A percentile compares a stretch with the other conserved stretches of the same genome.
Conservation (phyloP, 2,329 filamentous ascomycete species). For the Geosmithia putterillii region DNA sequence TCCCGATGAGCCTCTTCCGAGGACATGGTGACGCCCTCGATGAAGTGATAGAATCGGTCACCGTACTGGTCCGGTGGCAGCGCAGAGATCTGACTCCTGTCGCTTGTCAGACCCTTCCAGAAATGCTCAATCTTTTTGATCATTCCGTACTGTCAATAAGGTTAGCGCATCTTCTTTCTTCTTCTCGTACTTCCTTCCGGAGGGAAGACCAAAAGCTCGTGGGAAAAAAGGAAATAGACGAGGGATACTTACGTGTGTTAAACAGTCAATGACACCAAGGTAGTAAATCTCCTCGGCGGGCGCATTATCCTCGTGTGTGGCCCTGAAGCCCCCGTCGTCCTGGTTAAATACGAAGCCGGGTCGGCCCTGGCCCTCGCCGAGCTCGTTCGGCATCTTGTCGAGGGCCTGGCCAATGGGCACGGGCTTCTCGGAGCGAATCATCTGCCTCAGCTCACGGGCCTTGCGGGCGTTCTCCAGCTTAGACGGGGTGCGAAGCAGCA, state of each 20-base stretch:
- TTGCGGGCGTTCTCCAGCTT: constrained; percentile 87
- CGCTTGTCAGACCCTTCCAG: constrained; percentile 82
- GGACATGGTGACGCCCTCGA: constrained; percentile 82
- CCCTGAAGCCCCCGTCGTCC: constrained; percentile 85
- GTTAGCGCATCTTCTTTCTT: no score
- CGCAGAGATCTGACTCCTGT: constrained; percentile 81
- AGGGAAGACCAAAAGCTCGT: no score
- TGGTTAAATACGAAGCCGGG: constrained; percentile 74
- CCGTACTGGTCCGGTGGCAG: constrained; percentile 85
- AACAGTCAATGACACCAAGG: constrained; percentile 92
- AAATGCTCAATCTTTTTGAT: constrained; percentile 94
- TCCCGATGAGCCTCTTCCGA: constrained; percentile 72
- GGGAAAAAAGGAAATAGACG: no score
- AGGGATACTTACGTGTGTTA: constrained; percentile 94
- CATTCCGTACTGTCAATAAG: constrained; percentile 82
- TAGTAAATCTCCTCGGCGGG: constrained; percentile 93
- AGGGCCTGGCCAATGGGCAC: constrained; percentile 79
- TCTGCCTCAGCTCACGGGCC: constrained; percentile 79
- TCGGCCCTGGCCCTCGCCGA: constrained; percentile 62
- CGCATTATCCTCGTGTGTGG: constrained; percentile 79
- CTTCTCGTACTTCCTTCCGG: no score
- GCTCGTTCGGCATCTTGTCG: constrained; percentile 81
- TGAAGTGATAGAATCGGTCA: constrained; percentile 87
- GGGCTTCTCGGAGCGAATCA: constrained; percentile 85
- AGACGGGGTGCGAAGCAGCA: constrained; percentile 80